Evolutionary conservation across 306 rosid genomes (phyloP), one percentile per base, ranked within the genome.

Genomic region (Cicer judaicum): DNA sequence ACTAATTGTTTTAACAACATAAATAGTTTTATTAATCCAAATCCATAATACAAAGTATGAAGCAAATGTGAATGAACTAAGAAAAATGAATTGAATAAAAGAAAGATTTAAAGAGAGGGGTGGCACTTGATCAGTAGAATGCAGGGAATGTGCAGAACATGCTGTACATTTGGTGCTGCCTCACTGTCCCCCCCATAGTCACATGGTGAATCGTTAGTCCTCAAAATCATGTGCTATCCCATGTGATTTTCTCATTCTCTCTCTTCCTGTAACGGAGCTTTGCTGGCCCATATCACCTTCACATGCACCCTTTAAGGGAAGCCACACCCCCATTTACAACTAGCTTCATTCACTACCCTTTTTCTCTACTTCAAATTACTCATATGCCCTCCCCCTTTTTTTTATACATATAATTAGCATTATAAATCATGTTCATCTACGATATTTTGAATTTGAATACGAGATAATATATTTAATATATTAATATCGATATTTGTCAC

Each of bases 161-260:
- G n/a, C 64, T 89, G 93, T 86, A 88, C 91, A 86, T 68, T 87
- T 86, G 72, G 73, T 86, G 92, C 89, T 88, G 93, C 92, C 84
- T 83, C 85, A 82, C 87, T 90, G 96, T 89, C 93, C 69, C 93
- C 91, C 79, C 80, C 82, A 72, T 76, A 79, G 64, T 90, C 98
- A 90, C 98, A 87, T 90, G 96, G 89, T 59, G 16, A 65, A 21
- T 68, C 40, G 41, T 42, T 48, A 57, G 54, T 34, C 65, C 74
- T 64, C 52, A 52, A 64, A 60, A 60, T 60, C 96, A 89, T 92
- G 93, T 90, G 92, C 82, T 60, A 16, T 29, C 65, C 43, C 65
- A 60, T 60, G 65, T 60, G 65, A 42, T 29, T 29, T 72, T 19
- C 13, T 65, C 21, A 14, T 55, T 72, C 71, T 68, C 77, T 72